Percentiles rank a stretch among this genome's conserved stretches.
Conservation (phyloP, 2,329 filamentous ascomycete genomes). For the Microdochium trichocladiopsis region DNA sequence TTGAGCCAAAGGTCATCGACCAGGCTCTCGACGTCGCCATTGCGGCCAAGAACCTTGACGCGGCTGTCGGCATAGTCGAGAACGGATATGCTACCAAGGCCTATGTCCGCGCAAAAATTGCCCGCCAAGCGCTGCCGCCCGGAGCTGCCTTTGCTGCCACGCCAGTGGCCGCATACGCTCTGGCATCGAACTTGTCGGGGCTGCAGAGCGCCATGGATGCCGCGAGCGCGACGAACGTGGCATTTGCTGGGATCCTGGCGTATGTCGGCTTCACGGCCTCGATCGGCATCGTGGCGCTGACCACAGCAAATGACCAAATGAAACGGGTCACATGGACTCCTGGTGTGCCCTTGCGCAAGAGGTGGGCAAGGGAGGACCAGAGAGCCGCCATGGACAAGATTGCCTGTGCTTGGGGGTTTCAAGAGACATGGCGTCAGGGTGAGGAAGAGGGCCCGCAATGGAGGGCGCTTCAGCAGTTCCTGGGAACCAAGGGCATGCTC, state of each 20-base stretch:
- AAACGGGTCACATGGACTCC: constrained; percentile 83
- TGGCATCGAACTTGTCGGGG: constrained; percentile 60
- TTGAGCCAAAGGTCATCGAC: constrained; percentile 64
- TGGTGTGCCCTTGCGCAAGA: constrained; percentile 70
- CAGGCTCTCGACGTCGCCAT: constrained; percentile 75
- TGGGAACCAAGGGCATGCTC: constrained; percentile 78
- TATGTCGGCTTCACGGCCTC: constrained; percentile 78
- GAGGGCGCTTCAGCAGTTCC: constrained; percentile 77
- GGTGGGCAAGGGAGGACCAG: constrained; percentile 89
- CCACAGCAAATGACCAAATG: constrained; percentile 93
- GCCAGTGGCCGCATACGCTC: constrained; percentile 61
- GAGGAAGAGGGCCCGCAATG: constrained; percentile 91
- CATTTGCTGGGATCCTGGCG: constrained; percentile 73
- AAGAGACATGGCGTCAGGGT: constrained; percentile 69
- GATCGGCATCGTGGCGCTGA: constrained; percentile 75
- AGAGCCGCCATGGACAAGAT: constrained; percentile 79
- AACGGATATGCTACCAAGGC: constrained; percentile 60
- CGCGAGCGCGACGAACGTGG: constrained; percentile 65
- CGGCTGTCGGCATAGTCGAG: constrained; percentile 71
- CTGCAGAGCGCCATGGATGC: constrained; percentile 74
- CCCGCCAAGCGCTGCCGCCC: constrained; percentile 58
- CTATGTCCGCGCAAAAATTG: constrained; percentile 59
- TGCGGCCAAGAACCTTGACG: constrained; percentile 66
- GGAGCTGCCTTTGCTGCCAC: constrained; percentile 45
- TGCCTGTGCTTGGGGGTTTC: constrained; percentile 87